Evolutionary conservation across 768 basidiomycete genomes (phyloP), one percentile per base, ranked within the genome.

Genomic region (Tylopilus sp.): DNA sequence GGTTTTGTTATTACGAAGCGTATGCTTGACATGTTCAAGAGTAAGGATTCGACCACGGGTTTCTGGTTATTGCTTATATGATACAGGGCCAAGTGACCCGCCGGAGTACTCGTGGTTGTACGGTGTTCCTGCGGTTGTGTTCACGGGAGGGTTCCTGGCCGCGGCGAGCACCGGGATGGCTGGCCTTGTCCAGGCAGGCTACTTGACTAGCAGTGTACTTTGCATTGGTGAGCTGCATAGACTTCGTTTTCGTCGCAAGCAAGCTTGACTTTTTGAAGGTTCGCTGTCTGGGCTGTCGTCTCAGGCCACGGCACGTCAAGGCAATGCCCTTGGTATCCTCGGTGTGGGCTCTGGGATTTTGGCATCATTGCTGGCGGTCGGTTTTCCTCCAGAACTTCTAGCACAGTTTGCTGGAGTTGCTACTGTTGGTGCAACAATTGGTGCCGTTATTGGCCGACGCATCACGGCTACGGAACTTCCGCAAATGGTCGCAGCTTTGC

Each of bases 1-100:
- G 92, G 92, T 40, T 93, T 92, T 62, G 84, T 91, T 34, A 86
- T 93, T 61, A 92, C 90, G 22, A 92, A 92, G 69, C 85, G 91
- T 38, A 94, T 94, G 92, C 74, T 94, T 55, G 89, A 93, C 63
- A 91, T 94, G 86, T 94, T 94, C 71, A 89, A 88, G 72, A 84
- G 92, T 87, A 67, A 56, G 78, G 56, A 10, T 13, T 38, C 48
- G 17, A 19, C 4, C 19, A 29, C 12, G 26, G 28, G 28, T 19
- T 48, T 17, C 36, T 29, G 25, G 29, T 17, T 51, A 3, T 17
- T 31, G 26, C 53, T 54, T 50, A 59, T 42, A 45, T 30, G 51
- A 10, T 52, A 26, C 59, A 89, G 86, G 87, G 30, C 84, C 85
- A 14, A 85, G 82, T 46, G 92, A 94, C 70, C 92, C 92, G 10